Evolutionary conservation across 2,329 filamentous ascomycete species (phyloP).

Genomic region (Calonectria pteridis): DNA sequence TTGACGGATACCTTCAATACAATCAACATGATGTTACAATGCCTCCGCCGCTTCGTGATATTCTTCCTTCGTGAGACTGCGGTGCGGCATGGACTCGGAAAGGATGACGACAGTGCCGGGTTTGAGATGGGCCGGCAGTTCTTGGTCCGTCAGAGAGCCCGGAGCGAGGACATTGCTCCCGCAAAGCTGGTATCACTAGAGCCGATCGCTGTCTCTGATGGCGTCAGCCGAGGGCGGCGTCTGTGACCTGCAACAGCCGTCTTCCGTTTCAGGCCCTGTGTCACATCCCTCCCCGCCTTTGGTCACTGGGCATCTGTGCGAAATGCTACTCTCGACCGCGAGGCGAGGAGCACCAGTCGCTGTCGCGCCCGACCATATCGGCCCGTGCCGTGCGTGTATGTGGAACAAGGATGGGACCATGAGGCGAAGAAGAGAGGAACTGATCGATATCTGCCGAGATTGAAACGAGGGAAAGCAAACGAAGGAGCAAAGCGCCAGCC

Average conservation of each 20-base stretch:
- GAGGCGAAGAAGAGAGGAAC: slow-evolving; percentile 19
- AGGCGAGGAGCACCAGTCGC: slow-evolving; percentile 55
- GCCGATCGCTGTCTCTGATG: slow-evolving; percentile 64
- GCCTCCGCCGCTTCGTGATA: neutral
- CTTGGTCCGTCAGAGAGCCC: slow-evolving; percentile 58
- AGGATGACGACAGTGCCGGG: slow-evolving; percentile 59
- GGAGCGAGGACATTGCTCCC: slow-evolving; percentile 60
- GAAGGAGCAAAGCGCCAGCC: neutral
- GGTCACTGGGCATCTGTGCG: slow-evolving; percentile 65
- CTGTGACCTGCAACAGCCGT: slow-evolving; percentile 66
- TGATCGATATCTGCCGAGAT: slow-evolving; percentile 48
- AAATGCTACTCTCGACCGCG: slow-evolving; percentile 46
- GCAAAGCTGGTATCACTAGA: slow-evolving; percentile 65
- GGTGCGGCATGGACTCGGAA: slow-evolving; percentile 40
- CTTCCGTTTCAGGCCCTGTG: slow-evolving; percentile 59
- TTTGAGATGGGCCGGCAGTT: slow-evolving; percentile 62
- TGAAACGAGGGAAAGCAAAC: neutral
- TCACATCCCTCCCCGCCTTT: slow-evolving; percentile 46
- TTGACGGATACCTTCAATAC: neutral
- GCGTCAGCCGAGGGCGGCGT: slow-evolving; percentile 66
- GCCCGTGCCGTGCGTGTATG: slow-evolving; percentile 49
- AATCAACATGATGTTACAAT: neutral
- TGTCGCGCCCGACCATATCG: slow-evolving; percentile 54
- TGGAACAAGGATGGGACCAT: slow-evolving; percentile 61
- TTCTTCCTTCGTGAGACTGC: neutral